Conservation (phyloP, 371 early-diverging fungal genomes). For the Mucor piriformis region DNA sequence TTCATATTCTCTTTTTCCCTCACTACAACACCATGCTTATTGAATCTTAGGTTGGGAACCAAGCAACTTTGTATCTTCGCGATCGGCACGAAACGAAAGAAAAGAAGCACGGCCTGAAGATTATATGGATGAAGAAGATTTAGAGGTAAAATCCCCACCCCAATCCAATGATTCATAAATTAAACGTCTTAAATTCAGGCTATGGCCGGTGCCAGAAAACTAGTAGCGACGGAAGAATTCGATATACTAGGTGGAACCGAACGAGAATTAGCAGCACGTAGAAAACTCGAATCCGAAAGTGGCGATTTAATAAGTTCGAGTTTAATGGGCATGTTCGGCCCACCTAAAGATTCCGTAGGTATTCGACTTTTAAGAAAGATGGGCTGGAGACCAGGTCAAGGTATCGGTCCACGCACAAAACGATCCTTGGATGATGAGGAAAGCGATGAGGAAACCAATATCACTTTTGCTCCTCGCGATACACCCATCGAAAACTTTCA, state of each 20-base stretch:
- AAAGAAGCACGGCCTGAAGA: slow-evolving; percentile 69
- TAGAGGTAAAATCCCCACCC: slow-evolving; percentile 46
- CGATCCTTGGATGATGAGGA: slow-evolving; percentile 37
- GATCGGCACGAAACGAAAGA: slow-evolving; percentile 47
- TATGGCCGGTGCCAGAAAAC: slow-evolving; percentile 49
- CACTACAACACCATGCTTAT: not conserved
- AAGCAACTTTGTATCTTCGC: slow-evolving; percentile 69
- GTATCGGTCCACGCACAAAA: slow-evolving; percentile 72
- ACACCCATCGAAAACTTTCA: slow-evolving; percentile 58
- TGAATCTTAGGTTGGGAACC: slow-evolving; percentile 77
- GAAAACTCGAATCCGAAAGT: slow-evolving; percentile 49
- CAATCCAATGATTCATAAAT: not conserved
- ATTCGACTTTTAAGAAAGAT: slow-evolving; percentile 68
- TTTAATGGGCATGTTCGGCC: slow-evolving; percentile 58
- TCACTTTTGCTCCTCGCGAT: slow-evolving; percentile 78
- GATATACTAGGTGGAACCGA: slow-evolving; percentile 69
- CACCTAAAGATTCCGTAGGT: slow-evolving; percentile 65
- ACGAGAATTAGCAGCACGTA: slow-evolving; percentile 57
- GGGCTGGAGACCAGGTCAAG: slow-evolving; percentile 89
- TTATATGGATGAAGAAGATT: slow-evolving; percentile 94
- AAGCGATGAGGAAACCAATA: slow-evolving; percentile 12
- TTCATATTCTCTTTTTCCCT: too few species aligned
- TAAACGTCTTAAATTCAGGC: slow-evolving; percentile 30
- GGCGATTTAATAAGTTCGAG: slow-evolving; percentile 38
- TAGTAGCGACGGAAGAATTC: slow-evolving; percentile 71